Evolutionary conservation across 78 protist species (phyloP).

Genomic region (Ministeria vibrans): DNA sequence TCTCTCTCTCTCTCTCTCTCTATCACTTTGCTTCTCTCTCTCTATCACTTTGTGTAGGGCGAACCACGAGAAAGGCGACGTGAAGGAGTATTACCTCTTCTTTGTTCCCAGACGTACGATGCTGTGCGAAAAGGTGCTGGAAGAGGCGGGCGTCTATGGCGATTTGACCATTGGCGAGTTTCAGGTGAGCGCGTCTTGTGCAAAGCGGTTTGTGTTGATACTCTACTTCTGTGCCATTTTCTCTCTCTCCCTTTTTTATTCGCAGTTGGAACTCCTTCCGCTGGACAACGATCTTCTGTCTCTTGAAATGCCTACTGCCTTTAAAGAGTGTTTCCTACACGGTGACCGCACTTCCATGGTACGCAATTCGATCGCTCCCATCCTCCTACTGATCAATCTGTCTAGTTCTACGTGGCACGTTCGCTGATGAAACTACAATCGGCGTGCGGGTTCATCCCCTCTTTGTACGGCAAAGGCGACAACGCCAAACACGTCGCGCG

Average conservation of each 20-base stretch:
- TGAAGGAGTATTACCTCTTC: conserved; percentile 33
- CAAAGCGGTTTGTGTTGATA: not conserved
- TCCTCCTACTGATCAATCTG: not conserved
- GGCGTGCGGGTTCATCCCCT: conserved; percentile 65
- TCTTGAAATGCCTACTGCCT: conserved; percentile 48
- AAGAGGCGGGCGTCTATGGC: conserved; percentile 62
- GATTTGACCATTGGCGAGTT: conserved; percentile 14
- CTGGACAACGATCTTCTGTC: conserved; percentile 81
- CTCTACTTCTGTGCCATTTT: not conserved
- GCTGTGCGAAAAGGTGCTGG: conserved; percentile 64
- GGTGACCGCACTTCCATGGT: conserved; percentile 54
- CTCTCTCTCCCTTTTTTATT: not conserved
- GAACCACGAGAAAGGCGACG: conserved; percentile 17
- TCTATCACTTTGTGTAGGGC: too few species aligned
- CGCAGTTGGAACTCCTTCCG: conserved; percentile 65
- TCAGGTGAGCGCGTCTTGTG: not conserved
- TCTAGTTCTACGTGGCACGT: conserved; percentile 39
- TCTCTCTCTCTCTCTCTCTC: too few species aligned
- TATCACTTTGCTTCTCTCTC: too few species aligned
- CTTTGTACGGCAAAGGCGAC: conserved; percentile 62
- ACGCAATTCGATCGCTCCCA: not conserved
- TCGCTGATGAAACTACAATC: conserved; percentile 68
- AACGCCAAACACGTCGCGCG: conserved; percentile 16
- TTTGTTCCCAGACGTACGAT: conserved; percentile 62
- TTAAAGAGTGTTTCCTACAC: conserved; percentile 44